Percentiles rank a stretch among this genome's conserved stretches.
These are phyloP conservation scores for Mycosarcoma maydis DNA, from an alignment of 1,284 basidiomycete genomes.

Conservation along the genomic window DNA sequence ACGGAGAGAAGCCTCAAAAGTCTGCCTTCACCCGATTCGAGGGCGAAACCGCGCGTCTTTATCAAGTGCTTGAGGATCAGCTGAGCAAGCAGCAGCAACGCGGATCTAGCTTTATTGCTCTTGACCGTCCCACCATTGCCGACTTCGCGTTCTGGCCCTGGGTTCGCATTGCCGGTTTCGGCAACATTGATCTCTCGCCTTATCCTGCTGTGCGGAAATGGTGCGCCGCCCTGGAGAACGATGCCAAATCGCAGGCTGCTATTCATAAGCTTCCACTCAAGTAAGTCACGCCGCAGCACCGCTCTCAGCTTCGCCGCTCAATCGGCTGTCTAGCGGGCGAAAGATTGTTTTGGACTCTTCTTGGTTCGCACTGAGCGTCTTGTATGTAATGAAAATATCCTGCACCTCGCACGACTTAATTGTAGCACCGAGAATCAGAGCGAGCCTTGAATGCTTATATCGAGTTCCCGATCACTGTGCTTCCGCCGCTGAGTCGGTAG, in stretches of 20 bases:
- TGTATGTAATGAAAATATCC: too few species aligned
- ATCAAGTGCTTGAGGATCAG: slow-evolving; percentile 54
- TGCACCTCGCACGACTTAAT: too few species aligned
- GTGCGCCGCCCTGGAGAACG: slow-evolving; percentile 43
- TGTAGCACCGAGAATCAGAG: too few species aligned
- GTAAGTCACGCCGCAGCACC: slow-evolving; percentile 12
- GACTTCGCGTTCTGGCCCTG: slow-evolving; percentile 58
- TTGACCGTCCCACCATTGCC: slow-evolving; percentile 60
- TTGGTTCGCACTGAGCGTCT: too few species aligned
- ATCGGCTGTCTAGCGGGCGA: too few species aligned
- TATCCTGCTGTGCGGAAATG: slow-evolving; percentile 54
- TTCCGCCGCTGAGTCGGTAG: too few species aligned
- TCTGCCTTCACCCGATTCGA: slow-evolving; percentile 53
- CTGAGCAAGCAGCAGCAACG: slow-evolving; percentile 44
- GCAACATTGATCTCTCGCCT: slow-evolving; percentile 52
- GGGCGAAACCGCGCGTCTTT: slow-evolving; percentile 55
- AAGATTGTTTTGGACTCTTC: too few species aligned
- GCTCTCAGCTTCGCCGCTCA: too few species aligned
- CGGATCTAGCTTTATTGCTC: slow-evolving; percentile 51
- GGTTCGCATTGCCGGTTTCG: slow-evolving; percentile 46
- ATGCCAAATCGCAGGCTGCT: slow-evolving; percentile 45
- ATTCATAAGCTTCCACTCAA: slow-evolving; percentile 46
- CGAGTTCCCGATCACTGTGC: too few species aligned
- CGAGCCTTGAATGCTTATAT: too few species aligned
- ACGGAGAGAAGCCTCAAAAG: slow-evolving; percentile 47